Percentiles rank a stretch among this genome's conserved stretches.
These are phyloP conservation scores for Galerina sulciceps DNA, from an alignment of 768 basidiomycete genomes.

Conservation along the genomic window DNA sequence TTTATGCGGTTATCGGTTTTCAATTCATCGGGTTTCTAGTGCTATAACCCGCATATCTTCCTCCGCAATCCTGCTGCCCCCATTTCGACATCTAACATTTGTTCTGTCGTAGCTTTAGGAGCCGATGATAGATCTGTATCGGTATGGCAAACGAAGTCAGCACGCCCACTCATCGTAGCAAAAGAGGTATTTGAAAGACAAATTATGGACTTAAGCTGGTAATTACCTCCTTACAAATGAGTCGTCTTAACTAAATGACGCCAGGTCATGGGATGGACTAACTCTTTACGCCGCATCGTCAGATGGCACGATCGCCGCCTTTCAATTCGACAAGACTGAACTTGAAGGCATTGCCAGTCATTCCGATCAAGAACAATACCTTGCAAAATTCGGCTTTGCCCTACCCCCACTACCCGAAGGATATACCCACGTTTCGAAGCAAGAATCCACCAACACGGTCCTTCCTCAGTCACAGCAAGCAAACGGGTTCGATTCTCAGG, in stretches of 20 bases:
- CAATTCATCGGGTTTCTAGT: conserved; percentile 39
- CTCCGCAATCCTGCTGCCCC: conserved; percentile 71
- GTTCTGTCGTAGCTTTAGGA: conserved; percentile 91
- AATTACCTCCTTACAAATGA: conserved; percentile 9
- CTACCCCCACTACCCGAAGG: conserved; percentile 71
- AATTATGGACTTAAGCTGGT: conserved; percentile 97
- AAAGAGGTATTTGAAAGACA: conserved; percentile 94
- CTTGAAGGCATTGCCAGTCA: conserved; percentile 81
- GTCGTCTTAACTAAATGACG: conserved; percentile 3
- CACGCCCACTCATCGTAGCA: conserved; percentile 89
- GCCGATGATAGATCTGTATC: conserved; percentile 94
- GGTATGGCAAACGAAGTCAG: conserved; percentile 94
- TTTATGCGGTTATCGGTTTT: not conserved
- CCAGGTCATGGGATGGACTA: conserved; percentile 90
- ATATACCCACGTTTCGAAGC: conserved; percentile 61
- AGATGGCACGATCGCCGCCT: conserved; percentile 91
- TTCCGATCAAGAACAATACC: conserved; percentile 75
- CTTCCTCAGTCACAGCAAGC: conserved; percentile 31
- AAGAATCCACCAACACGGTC: conserved; percentile 29
- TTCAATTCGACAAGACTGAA: conserved; percentile 81
- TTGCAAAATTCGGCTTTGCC: conserved; percentile 80
- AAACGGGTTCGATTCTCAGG: conserved; percentile 40
- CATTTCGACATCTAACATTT: conserved; percentile 81
- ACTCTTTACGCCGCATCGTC: conserved; percentile 94
- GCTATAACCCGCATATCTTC: conserved; percentile 96